Conservation (phyloP, 495 filamentous ascomycete genomes). For the Aspergillus incahuasiensis region DNA sequence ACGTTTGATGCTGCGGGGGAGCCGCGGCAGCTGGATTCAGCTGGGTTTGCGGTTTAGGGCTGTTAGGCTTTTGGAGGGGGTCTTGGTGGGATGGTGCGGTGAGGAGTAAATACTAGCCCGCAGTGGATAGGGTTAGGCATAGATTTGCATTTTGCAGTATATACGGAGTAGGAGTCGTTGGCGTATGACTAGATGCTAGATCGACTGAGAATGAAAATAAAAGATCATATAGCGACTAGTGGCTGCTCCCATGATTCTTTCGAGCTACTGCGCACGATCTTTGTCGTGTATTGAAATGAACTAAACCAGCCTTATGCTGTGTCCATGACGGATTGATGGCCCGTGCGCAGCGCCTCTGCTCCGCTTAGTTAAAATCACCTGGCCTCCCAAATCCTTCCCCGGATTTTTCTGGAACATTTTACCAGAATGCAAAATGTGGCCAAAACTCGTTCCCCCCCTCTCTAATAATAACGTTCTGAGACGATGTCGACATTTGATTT, state of each 20-base stretch:
- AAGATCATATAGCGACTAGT: too few relatives aligned
- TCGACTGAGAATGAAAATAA: background rate
- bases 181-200: background rate
- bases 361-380: background rate
- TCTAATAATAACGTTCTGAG: too few relatives aligned
- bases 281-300: too few relatives aligned
- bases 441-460: background rate
- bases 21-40: slow-evolving; percentile 69
- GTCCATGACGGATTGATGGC: too few relatives aligned
- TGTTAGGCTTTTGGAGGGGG: too few relatives aligned
- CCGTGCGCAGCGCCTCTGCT: background rate
- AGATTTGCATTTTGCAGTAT: background rate
- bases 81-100: too few relatives aligned
- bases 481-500: too few relatives aligned
- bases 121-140: too few relatives aligned
- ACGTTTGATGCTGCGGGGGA: slow-evolving; percentile 75
- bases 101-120: too few relatives aligned
- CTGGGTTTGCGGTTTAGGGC: slow-evolving; percentile 60
- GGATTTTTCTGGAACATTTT: background rate
- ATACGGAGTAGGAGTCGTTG: background rate
- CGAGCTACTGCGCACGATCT: too few relatives aligned
- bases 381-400: background rate
- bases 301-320: too few relatives aligned
- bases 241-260: too few relatives aligned
- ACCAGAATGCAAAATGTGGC: background rate